Percentiles rank a stretch among this genome's conserved stretches.
Conservation (phyloP, 2,329 filamentous ascomycete genomes). For the Diaporthe humulicola region DNA sequence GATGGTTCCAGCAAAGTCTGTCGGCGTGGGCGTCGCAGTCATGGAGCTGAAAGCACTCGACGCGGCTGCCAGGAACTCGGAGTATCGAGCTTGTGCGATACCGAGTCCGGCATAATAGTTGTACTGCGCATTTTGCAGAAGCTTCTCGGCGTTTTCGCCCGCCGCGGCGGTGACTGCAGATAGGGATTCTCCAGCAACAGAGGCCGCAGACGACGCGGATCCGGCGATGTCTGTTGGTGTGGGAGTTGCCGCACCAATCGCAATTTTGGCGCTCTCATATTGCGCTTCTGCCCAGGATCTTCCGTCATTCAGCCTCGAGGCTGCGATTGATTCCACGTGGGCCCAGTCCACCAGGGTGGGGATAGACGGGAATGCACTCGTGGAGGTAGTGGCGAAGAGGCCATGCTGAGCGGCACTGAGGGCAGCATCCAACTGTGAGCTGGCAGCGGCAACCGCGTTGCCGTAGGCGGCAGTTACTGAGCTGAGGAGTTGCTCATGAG, state of each 20-base stretch:
- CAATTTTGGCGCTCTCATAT: slow-evolving; percentile 76
- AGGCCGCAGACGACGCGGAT: slow-evolving; percentile 35
- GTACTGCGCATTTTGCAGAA: slow-evolving; percentile 71
- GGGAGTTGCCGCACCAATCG: slow-evolving; percentile 72
- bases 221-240: slow-evolving; percentile 58
- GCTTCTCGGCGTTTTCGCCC: slow-evolving; percentile 64
- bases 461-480: slow-evolving; percentile 79
- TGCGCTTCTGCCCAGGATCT: slow-evolving; percentile 78
- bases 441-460: slow-evolving; percentile 73
- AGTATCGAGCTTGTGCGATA: slow-evolving; percentile 82
- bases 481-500: slow-evolving; percentile 76
- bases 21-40: slow-evolving; percentile 72
- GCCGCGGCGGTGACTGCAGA: slow-evolving; percentile 45
- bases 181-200: slow-evolving; percentile 38
- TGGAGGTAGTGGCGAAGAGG: slow-evolving; percentile 62
- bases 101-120: slow-evolving; percentile 85
- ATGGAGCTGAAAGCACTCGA: slow-evolving; percentile 75
- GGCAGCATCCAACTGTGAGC: slow-evolving; percentile 68
- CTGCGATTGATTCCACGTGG: slow-evolving; percentile 73
- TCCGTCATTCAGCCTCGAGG: slow-evolving; percentile 78
- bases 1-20: slow-evolving; percentile 62
- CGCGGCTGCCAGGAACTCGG: slow-evolving; percentile 79
- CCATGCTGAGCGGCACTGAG: slow-evolving; percentile 65
- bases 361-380: slow-evolving; percentile 50
- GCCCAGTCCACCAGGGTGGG: slow-evolving; percentile 62